A percentile compares a stretch with the other conserved stretches of the same genome.
phyloP scores from a whole-genome alignment of 768 basidiomycete genomes.

The Phylloporus arenicola region DNA sequence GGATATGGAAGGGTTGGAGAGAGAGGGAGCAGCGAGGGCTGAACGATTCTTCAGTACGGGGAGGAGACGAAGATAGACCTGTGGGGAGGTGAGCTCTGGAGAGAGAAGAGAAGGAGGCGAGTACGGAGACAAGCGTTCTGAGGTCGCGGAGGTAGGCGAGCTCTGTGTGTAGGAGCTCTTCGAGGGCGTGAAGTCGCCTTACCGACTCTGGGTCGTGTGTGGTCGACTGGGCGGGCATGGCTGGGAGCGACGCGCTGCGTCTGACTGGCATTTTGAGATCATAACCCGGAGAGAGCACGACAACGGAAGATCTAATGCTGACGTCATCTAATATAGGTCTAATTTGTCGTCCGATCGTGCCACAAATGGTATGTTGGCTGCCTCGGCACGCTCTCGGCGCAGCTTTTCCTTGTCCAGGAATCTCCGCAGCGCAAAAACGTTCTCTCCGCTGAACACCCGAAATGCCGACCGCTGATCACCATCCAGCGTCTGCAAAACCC shows the following conservation, averaged over 20 bases:
- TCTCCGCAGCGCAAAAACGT: constrained; percentile 52
- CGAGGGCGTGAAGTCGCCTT: constrained; percentile 66
- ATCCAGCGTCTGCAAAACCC: constrained; percentile 49
- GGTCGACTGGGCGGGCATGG: constrained; percentile 16
- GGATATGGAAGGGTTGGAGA: constrained; percentile 25
- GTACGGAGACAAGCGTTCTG: constrained; percentile 67
- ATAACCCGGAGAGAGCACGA: background rate
- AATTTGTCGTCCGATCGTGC: constrained; percentile 60
- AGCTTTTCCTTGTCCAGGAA: constrained; percentile 70
- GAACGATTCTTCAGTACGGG: constrained; percentile 39
- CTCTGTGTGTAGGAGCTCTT: constrained; percentile 84
- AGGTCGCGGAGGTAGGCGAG: constrained; percentile 76
- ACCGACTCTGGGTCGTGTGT: constrained; percentile 32
- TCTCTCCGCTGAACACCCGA: constrained; percentile 73
- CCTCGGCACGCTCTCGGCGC: constrained; percentile 54
- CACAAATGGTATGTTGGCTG: constrained; percentile 51
- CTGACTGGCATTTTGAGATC: constrained; percentile 12
- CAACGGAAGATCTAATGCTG: constrained; percentile 3
- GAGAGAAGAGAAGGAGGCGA: constrained; percentile 18
- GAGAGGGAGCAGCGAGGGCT: constrained; percentile 17
- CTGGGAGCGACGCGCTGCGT: constrained; percentile 41
- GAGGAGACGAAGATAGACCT: constrained; percentile 65
- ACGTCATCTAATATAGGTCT: constrained; percentile 49
- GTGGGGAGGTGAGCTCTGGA: background rate
- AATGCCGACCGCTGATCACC: constrained; percentile 64